Evolutionary conservation across 768 basidiomycete genomes (phyloP), one percentile per base, ranked within the genome.

Genomic region (Heimioporus sp.): DNA sequence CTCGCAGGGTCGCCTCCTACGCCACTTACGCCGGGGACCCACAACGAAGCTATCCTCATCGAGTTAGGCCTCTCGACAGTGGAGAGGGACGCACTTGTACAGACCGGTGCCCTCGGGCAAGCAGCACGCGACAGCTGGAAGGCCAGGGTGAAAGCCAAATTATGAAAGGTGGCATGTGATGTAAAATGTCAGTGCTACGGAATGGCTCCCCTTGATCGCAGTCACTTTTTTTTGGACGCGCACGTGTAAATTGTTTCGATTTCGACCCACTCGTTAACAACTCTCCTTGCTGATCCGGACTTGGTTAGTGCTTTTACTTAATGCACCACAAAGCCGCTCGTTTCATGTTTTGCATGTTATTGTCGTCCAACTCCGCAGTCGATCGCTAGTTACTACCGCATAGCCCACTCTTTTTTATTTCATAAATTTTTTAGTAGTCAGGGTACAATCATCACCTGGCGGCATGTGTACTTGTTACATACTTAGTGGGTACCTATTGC

Each of bases 21-120:
- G 21, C 49, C 70, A 10, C 62, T 82, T 20, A 39, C 64, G 37
- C 76, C 83, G 7, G 86, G 86, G 24, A 51, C 70, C 21, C 80
- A 88, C 63, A 85, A 78, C 11, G 56, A 72, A 11, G 76, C 78
- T 36, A 69, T 88, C 34, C 71, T 88, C 24, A 54, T 45, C 12
- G 85, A 82, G 54, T 54, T 81, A 35, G 83, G 82, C 2, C 36
- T 83, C 16, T 69, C 68, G n/a, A 60, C 65, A n/a, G 58, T 56
- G 10, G 74, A 83, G 52, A 60, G 71, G 41, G 60, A 59, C 51
- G 53, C 57, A 43, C 74, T 87, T 50, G 61, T 66, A 7, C 55
- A 60, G 13, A 75, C 77, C 2, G 82, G 84, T 19, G 81, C 76
- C 10, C 66, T 85, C 46, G 76, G 75, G 13, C 64, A 71, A 49